Evolutionary conservation across 495 filamentous ascomycete species (phyloP).

Genomic region (Penicillium taxi): DNA sequence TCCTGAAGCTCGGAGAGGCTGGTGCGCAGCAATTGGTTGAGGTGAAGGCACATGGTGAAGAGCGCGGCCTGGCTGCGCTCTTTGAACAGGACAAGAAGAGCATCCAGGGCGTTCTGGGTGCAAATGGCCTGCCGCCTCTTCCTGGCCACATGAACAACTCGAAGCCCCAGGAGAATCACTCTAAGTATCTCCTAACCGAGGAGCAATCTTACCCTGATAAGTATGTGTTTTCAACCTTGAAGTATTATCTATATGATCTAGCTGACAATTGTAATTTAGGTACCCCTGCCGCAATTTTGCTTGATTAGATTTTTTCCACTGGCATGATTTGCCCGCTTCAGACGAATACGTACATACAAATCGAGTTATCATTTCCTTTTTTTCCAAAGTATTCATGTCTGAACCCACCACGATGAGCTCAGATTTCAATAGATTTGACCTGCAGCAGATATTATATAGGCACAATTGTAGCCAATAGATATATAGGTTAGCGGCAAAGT

Average conservation of each 20-base stretch:
- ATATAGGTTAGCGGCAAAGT: too few relatives aligned
- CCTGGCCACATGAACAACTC: conserved; percentile 58
- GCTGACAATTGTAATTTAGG: conserved; percentile 28
- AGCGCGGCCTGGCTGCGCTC: conserved; percentile 59
- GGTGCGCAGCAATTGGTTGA: conserved; percentile 71
- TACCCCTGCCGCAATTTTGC: conserved; percentile 49
- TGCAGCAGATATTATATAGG: too few relatives aligned
- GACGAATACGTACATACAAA: too few relatives aligned
- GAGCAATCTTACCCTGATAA: conserved; percentile 45
- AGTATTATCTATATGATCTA: not conserved
- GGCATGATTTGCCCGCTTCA: too few relatives aligned
- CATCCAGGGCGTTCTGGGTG: conserved; percentile 57
- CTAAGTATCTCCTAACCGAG: conserved; percentile 37
- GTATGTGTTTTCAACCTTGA: conserved; percentile 27
- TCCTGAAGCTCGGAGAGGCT: conserved; percentile 69
- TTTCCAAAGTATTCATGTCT: too few relatives aligned
- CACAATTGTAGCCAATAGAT: too few relatives aligned
- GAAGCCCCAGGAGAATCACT: conserved; percentile 16
- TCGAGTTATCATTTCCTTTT: not conserved
- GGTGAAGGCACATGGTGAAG: conserved; percentile 69
- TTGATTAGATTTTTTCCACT: conserved; percentile 21
- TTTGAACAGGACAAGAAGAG: conserved; percentile 62
- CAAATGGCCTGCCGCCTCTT: conserved; percentile 71
- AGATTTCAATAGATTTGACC: too few relatives aligned
- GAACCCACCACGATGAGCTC: too few relatives aligned